Evolutionary conservation across 2,329 filamentous ascomycete genomes (phyloP).

Genomic region (Neonectria coccinea): DNA sequence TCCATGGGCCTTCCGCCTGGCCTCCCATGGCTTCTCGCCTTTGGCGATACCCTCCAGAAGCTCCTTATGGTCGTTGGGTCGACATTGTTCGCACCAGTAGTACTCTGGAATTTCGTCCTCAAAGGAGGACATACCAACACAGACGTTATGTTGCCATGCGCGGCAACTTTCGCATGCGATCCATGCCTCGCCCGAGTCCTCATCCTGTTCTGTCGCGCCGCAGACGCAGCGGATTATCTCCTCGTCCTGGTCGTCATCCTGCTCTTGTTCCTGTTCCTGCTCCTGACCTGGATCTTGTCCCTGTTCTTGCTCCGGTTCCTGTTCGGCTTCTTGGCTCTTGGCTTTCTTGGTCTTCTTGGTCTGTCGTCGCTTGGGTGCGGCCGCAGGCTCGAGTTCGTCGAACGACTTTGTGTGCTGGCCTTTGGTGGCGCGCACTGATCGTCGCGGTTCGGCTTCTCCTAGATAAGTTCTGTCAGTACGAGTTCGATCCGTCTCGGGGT

Average conservation of each 20-base stretch:
- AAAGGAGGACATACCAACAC: conserved; percentile 85
- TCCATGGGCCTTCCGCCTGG: conserved; percentile 71
- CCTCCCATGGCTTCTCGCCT: conserved; percentile 90
- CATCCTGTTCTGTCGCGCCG: conserved; percentile 85
- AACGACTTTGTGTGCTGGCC: conserved; percentile 93
- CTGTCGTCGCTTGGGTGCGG: conserved; percentile 65
- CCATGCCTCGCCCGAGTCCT: conserved; percentile 90
- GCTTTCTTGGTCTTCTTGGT: conserved; percentile 68
- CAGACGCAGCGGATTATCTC: conserved; percentile 94
- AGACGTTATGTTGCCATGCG: conserved; percentile 98
- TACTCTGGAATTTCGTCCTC: conserved; percentile 81
- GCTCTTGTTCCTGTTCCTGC: conserved; percentile 62
- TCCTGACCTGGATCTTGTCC: conserved; percentile 68
- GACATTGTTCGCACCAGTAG: conserved; percentile 94
- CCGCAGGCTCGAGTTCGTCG: conserved; percentile 75
- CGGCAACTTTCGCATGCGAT: conserved; percentile 94
- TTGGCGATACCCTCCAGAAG: conserved; percentile 81
- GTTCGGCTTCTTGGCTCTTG: conserved; percentile 69
- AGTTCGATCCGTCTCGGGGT: conserved; percentile 25
- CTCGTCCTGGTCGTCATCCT: conserved; percentile 60
- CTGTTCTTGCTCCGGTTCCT: conserved; percentile 64
- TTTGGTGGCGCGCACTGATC: conserved; percentile 95
- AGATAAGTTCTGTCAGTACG: conserved; percentile 40
- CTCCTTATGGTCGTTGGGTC: conserved; percentile 83
- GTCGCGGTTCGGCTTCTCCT: conserved; percentile 80